Conservation (phyloP, 352 stramenopile genomes). For the Pythium phragmitis region DNA sequence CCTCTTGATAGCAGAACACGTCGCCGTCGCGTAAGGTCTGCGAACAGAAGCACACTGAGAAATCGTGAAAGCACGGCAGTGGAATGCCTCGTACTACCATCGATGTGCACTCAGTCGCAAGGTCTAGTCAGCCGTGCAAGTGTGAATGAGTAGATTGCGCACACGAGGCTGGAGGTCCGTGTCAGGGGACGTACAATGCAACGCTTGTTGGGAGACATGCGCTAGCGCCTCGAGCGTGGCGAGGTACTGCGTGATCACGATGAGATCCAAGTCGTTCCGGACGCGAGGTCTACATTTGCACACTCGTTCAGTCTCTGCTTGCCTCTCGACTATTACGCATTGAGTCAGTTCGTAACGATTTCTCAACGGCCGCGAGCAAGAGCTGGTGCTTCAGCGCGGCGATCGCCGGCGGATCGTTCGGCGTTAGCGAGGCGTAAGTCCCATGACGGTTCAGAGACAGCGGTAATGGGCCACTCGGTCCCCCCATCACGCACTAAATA, state of each 20-base stretch:
- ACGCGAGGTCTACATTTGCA: constrained; percentile 35
- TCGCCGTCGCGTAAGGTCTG: constrained; percentile 62
- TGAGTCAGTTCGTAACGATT: constrained; percentile 29
- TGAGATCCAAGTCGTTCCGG: constrained; percentile 57
- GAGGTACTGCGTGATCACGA: constrained; percentile 55
- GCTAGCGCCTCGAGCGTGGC: constrained; percentile 39
- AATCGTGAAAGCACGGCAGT: not conserved
- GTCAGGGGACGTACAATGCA: constrained; percentile 47
- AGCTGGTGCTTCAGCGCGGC: constrained; percentile 37
- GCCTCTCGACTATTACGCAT: not conserved
- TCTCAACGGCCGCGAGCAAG: constrained; percentile 46
- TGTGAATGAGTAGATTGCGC: not conserved
- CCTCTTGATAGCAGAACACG: constrained; percentile 68
- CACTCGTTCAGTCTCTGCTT: not conserved
- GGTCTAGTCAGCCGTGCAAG: constrained; percentile 27
- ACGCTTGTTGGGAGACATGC: constrained; percentile 34
- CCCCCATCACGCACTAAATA: not conserved
- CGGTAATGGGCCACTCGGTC: not conserved
- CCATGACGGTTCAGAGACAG: not conserved
- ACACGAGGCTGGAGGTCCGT: not conserved
- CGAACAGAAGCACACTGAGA: not conserved
- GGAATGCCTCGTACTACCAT: constrained; percentile 28
- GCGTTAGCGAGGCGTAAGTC: not conserved
- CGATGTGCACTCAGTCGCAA: constrained; percentile 55
- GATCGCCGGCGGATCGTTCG: constrained; percentile 18